Percentiles rank a stretch among this genome's conserved stretches.
phyloP scores from a whole-genome alignment of 768 basidiomycete species.

The Boletus pseudopeckii region DNA sequence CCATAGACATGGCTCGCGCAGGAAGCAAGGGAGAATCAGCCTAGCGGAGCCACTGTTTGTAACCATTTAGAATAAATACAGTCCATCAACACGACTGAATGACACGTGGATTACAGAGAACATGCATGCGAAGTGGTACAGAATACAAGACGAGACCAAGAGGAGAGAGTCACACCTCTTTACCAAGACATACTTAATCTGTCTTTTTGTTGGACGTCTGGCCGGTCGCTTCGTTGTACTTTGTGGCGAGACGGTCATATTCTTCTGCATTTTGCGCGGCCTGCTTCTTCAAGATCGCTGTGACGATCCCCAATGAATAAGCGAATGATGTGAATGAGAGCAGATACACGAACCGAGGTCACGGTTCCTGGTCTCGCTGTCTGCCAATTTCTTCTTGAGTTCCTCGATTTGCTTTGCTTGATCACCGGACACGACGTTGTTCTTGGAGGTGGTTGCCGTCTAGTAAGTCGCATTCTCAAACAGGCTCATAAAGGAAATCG shows the following conservation, averaged over 20 bases:
- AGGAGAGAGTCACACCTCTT: neutral
- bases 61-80: neutral
- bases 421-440: slow-evolving; percentile 18
- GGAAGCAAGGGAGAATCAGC: too few relatives aligned
- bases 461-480: slow-evolving; percentile 12
- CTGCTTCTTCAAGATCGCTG: slow-evolving; percentile 82
- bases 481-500: neutral
- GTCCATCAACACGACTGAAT: neutral
- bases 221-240: slow-evolving; percentile 71
- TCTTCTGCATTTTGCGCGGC: slow-evolving; percentile 73
- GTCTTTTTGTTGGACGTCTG: slow-evolving; percentile 57
- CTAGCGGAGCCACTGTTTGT: too few relatives aligned
- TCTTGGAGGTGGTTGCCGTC: slow-evolving; percentile 35
- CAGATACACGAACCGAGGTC: slow-evolving; percentile 55
- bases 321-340: neutral
- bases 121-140: neutral
- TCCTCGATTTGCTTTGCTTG: slow-evolving; percentile 49
- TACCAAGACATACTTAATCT: slow-evolving; percentile 40
- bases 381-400: slow-evolving; percentile 65
- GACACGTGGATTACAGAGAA: neutral
- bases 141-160: neutral
- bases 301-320: neutral
- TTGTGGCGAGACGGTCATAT: slow-evolving; percentile 78
- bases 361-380: slow-evolving; percentile 51
- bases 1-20: too few relatives aligned